phyloP scores from a whole-genome alignment of 495 filamentous ascomycete species.

The Aspergillus saccharolyticus region DNA sequence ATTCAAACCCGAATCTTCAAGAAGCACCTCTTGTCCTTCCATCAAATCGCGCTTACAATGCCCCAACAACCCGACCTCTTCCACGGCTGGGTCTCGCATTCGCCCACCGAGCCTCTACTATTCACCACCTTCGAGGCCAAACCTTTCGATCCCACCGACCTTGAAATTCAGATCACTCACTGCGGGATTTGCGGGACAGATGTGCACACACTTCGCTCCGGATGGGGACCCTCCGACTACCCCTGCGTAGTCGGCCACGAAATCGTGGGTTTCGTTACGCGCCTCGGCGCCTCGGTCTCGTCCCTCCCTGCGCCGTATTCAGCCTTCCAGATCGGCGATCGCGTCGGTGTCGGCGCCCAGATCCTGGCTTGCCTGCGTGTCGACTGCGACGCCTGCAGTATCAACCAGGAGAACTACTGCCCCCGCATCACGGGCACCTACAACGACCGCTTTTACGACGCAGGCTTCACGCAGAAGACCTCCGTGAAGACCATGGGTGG shows the following conservation, averaged over 20 bases:
- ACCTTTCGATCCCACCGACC: conserved; percentile 69
- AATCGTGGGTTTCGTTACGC: conserved; percentile 61
- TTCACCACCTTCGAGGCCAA: conserved; percentile 74
- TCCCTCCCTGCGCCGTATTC: not conserved
- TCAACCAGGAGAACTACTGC: conserved; percentile 65
- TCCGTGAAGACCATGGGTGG: conserved; percentile 57
- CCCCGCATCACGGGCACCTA: conserved; percentile 61
- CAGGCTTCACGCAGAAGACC: not conserved
- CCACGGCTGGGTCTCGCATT: conserved; percentile 74
- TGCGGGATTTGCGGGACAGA: conserved; percentile 83
- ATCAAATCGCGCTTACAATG: conserved; percentile 13
- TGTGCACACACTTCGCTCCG: conserved; percentile 67
- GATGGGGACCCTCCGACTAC: conserved; percentile 67
- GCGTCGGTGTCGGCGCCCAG: conserved; percentile 85
- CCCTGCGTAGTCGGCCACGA: conserved; percentile 79
- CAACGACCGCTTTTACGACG: conserved; percentile 54
- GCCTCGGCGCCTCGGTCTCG: conserved; percentile 34
- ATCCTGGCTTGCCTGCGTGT: conserved; percentile 58
- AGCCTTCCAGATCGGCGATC: conserved; percentile 67
- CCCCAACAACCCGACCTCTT: conserved; percentile 47
- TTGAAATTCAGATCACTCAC: conserved; percentile 60
- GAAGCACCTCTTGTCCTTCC: not conserved
- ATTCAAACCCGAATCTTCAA: not conserved
- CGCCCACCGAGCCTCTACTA: conserved; percentile 63
- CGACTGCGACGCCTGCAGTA: conserved; percentile 65